Percentiles rank a stretch among this genome's conserved stretches.
Conservation (phyloP, 305 asterid species). For the Fraxinus xanthoxyloides region DNA sequence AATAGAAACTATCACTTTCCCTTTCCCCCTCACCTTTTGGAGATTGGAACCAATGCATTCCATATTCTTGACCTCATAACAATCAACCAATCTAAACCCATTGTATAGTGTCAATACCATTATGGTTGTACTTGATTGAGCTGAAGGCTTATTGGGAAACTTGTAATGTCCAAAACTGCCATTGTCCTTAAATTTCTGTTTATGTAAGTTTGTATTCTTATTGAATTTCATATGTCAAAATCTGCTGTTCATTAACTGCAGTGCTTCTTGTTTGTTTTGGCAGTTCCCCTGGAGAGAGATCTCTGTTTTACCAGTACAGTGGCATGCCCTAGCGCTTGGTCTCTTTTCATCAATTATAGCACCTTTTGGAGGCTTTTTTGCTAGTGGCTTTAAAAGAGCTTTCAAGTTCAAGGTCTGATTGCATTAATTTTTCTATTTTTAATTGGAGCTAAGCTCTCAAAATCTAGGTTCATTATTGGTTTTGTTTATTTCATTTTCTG, state of each 20-base stretch:
- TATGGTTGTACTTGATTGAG: background rate
- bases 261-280: constrained; percentile 16
- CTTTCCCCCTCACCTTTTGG: background rate
- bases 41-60: background rate
- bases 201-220: background rate
- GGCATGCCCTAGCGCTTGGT: constrained; percentile 89
- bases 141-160: background rate
- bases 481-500: background rate
- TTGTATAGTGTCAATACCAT: background rate
- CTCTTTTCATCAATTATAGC: constrained; percentile 94
- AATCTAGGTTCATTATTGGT: constrained; percentile 10
- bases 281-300: constrained; percentile 90
- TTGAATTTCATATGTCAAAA: background rate
- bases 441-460: background rate
- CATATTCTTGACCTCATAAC: background rate
- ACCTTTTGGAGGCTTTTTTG: constrained; percentile 98
- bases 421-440: background rate
- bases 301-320: constrained; percentile 79
- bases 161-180: constrained; percentile 2
- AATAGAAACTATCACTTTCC: background rate
- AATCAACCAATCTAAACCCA: background rate
- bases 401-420: constrained; percentile 62
- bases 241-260: constrained; percentile 16
- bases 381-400: constrained; percentile 53
- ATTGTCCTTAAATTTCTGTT: constrained; percentile 4